These are phyloP conservation scores for Spiraea crenata DNA, from an alignment of 331 rosid species.

Conservation along the genomic window DNA sequence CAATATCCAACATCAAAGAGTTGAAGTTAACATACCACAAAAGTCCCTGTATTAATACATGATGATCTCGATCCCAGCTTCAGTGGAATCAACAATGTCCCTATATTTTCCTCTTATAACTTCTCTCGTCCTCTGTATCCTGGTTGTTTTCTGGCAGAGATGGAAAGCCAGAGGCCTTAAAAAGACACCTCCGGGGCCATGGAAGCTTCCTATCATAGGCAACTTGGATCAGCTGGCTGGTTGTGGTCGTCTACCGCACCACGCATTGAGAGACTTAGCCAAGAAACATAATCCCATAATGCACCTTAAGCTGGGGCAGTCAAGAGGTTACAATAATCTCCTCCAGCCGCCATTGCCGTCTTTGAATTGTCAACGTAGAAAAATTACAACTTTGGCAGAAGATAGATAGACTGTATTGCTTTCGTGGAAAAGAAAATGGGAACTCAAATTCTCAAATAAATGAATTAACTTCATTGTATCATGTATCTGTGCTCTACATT, in stretches of 20 bases:
- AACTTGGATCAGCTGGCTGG: constrained; percentile 44
- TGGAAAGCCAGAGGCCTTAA: background rate
- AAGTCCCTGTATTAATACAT: too few relatives aligned
- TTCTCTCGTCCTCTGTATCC: background rate
- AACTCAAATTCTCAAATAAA: too few relatives aligned
- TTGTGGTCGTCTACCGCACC: constrained; percentile 22
- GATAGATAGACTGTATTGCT: too few relatives aligned
- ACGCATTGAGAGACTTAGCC: constrained; percentile 7
- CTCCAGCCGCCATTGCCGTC: background rate
- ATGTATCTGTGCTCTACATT: background rate
- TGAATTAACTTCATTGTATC: background rate
- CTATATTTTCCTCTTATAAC: background rate
- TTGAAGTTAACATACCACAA: too few relatives aligned
- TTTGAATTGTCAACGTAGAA: too few relatives aligned
- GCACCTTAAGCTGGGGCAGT: constrained; percentile 42
- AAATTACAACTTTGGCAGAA: too few relatives aligned
- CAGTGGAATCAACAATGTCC: too few relatives aligned
- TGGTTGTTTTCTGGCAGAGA: background rate
- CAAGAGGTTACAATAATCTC: constrained; percentile 15
- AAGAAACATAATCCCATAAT: constrained; percentile 18
- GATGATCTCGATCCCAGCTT: too few relatives aligned
- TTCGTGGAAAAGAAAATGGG: too few relatives aligned
- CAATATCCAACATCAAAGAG: too few relatives aligned
- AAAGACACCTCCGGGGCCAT: constrained; percentile 43
- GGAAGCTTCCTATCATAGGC: constrained; percentile 40